Evolutionary conservation across 2,329 filamentous ascomycete genomes (phyloP).

Genomic region (Hypoxylon sp.): DNA sequence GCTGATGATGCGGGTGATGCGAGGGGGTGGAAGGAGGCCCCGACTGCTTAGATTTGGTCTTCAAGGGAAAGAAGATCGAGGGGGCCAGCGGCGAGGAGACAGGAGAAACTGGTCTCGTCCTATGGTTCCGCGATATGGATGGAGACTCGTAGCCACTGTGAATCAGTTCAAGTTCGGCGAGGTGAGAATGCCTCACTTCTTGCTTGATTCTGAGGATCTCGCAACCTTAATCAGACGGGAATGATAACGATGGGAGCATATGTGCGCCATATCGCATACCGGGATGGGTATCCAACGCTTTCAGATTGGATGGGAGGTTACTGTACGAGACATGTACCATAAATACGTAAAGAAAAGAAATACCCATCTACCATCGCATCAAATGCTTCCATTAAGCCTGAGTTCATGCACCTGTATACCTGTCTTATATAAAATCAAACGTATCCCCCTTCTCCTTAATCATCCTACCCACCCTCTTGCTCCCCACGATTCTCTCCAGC

Average conservation of each 20-base stretch:
- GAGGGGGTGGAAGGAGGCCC: neutral
- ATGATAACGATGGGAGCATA: neutral
- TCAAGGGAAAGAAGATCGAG: neutral
- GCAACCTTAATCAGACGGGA: neutral
- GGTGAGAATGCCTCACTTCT: neutral
- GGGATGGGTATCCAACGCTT: neutral
- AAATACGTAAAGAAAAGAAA: slow-evolving; percentile 21
- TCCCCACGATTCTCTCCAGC: slow-evolving; percentile 89
- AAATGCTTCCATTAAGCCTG: too few species aligned
- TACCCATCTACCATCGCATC: slow-evolving; percentile 5
- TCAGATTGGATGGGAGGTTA: slow-evolving; percentile 6
- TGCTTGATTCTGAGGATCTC: neutral
- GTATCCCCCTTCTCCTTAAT: slow-evolving; percentile 86
- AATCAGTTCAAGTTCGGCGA: slow-evolving; percentile 44
- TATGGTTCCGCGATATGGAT: neutral
- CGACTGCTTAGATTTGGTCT: too few species aligned
- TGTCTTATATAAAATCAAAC: slow-evolving; percentile 78
- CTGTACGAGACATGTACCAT: slow-evolving; percentile 51
- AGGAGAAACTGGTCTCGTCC: slow-evolving; percentile 33
- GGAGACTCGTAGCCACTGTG: slow-evolving; percentile 5
- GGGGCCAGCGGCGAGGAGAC: slow-evolving; percentile 39
- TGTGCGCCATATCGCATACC: slow-evolving; percentile 10
- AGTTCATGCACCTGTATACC: too few species aligned
- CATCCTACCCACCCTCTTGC: slow-evolving; percentile 84
- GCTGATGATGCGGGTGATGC: slow-evolving; percentile 49